phyloP scores from a whole-genome alignment of 164 flowering plant genomes.

The Umbellularia californica region DNA sequence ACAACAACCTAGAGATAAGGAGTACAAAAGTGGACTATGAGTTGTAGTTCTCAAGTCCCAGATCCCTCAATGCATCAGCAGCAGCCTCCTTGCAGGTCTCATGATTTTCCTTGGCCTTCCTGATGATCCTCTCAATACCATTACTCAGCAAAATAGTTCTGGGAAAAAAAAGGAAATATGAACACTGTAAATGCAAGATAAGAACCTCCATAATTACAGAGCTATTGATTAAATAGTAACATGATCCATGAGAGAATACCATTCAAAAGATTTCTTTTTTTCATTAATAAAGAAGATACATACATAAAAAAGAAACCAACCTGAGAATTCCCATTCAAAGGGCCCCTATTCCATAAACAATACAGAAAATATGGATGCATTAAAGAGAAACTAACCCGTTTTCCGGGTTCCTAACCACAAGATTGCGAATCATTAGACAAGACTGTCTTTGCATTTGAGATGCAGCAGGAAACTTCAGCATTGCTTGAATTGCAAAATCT shows the following conservation, averaged over 20 bases:
- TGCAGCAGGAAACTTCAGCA: slow-evolving; percentile 72
- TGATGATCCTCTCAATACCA: slow-evolving; percentile 78
- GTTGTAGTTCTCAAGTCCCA: slow-evolving; percentile 86
- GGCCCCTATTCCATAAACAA: no score
- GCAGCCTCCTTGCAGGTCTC: slow-evolving; percentile 77
- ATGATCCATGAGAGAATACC: background rate
- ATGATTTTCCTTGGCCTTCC: slow-evolving; percentile 75
- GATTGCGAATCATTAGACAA: slow-evolving; percentile 92
- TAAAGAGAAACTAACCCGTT: slow-evolving; percentile 52
- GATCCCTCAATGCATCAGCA: slow-evolving; percentile 81
- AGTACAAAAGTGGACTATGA: slow-evolving; percentile 17
- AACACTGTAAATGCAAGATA: background rate
- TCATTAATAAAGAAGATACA: background rate
- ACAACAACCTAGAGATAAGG: background rate
- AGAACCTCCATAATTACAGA: background rate
- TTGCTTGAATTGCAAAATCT: slow-evolving; percentile 77
- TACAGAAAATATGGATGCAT: no score
- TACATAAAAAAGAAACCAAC: background rate
- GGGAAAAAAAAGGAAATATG: slow-evolving; percentile 12
- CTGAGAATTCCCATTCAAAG: background rate
- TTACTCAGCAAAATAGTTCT: slow-evolving; percentile 65
- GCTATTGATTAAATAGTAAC: no score
- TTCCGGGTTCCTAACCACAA: slow-evolving; percentile 77
- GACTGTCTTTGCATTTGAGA: slow-evolving; percentile 68
- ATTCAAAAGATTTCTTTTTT: no score